phyloP scores from a whole-genome alignment of 2,329 filamentous ascomycete genomes.

The Waltergamsia citrina region DNA sequence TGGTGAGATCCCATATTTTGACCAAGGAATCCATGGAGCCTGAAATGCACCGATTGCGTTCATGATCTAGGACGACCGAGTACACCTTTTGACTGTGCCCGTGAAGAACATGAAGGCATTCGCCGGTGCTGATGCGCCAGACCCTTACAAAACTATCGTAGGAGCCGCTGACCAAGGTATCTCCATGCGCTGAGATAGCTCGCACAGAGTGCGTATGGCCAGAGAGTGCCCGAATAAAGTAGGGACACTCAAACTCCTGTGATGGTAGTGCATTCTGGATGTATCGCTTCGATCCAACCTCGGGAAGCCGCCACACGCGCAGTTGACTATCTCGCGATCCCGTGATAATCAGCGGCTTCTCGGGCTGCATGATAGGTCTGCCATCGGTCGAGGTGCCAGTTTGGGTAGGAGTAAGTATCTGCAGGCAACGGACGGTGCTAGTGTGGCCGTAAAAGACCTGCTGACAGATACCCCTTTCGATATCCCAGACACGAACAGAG shows the following conservation, averaged over 20 bases:
- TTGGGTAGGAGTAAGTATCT: constrained; percentile 82
- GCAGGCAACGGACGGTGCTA: constrained; percentile 89
- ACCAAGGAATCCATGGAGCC: constrained; percentile 98
- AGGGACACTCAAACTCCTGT: constrained; percentile 76
- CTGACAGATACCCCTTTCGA: constrained; percentile 82
- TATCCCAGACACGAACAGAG: constrained; percentile 99
- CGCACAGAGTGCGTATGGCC: constrained; percentile 92
- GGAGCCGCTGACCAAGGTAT: constrained; percentile 93
- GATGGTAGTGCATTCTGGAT: constrained; percentile 70
- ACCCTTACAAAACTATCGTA: constrained; percentile 94
- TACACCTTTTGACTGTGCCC: constrained; percentile 94
- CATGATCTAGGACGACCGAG: constrained; percentile 87
- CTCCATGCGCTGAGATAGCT: constrained; percentile 87
- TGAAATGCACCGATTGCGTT: constrained; percentile 90
- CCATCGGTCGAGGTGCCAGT: constrained; percentile 65
- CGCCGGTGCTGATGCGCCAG: constrained; percentile 95
- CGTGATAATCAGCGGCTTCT: constrained; percentile 92
- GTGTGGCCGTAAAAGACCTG: constrained; percentile 97
- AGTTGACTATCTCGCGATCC: constrained; percentile 92
- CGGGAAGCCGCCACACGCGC: constrained; percentile 87
- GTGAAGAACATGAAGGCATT: constrained; percentile 71
- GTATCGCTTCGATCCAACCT: constrained; percentile 65
- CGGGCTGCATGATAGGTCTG: constrained; percentile 76
- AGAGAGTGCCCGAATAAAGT: constrained; percentile 78
- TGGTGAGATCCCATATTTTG: constrained; percentile 93